phyloP scores from a whole-genome alignment of 1,284 basidiomycete genomes.

The Cutaneotrichosporon spelunceum region DNA sequence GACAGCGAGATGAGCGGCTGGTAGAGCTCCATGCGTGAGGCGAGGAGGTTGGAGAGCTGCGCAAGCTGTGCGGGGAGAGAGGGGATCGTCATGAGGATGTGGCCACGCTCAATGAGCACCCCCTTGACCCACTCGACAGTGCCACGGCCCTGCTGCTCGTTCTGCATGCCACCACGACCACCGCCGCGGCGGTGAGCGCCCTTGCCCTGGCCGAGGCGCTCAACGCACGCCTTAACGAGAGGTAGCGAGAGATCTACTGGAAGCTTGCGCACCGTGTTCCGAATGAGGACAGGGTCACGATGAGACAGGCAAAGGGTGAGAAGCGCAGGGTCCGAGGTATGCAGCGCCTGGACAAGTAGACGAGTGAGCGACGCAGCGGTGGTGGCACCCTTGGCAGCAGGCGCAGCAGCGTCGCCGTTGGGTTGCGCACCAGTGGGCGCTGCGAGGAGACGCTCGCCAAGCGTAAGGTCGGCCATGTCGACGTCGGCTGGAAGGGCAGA shows the following conservation, averaged over 20 bases:
- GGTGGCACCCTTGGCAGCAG: slow-evolving; percentile 53
- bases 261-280: slow-evolving; percentile 81
- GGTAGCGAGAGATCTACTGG: slow-evolving; percentile 87
- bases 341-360: slow-evolving; percentile 91
- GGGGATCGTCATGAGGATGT: slow-evolving; percentile 77
- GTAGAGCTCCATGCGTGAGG: slow-evolving; percentile 74
- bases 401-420: slow-evolving; percentile 49
- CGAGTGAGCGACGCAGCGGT: slow-evolving; percentile 87
- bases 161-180: slow-evolving; percentile 75
- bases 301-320: slow-evolving; percentile 84
- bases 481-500: slow-evolving; percentile 61
- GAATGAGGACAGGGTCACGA: slow-evolving; percentile 74
- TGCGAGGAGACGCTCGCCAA: slow-evolving; percentile 80
- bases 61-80: slow-evolving; percentile 62
- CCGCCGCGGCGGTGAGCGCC: slow-evolving; percentile 58
- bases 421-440: slow-evolving; percentile 49
- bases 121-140: slow-evolving; percentile 86
- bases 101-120: slow-evolving; percentile 81
- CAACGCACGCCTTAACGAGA: slow-evolving; percentile 82
- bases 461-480: slow-evolving; percentile 79
- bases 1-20: slow-evolving; percentile 80
- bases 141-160: slow-evolving; percentile 77
- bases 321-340: slow-evolving; percentile 85
- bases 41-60: slow-evolving; percentile 76
- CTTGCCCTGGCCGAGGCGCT: slow-evolving; percentile 79